These are phyloP conservation scores for Fusarium napiforme DNA, from an alignment of 2,329 filamentous ascomycete genomes.

Conservation along the genomic window DNA sequence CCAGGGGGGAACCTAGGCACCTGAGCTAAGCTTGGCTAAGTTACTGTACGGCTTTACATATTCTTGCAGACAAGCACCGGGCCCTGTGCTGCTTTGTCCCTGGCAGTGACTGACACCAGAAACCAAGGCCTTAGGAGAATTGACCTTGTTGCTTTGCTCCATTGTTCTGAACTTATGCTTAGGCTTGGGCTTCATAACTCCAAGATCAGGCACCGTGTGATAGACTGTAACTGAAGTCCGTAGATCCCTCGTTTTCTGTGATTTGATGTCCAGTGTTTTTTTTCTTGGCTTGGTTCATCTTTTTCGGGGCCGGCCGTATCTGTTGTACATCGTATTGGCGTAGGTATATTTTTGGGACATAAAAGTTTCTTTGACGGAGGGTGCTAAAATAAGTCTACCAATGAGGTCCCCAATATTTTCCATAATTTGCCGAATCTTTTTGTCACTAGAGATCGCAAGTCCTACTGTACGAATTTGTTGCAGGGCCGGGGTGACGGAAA, in stretches of 20 bases:
- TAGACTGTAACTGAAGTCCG: background rate
- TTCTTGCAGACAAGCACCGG: slow-evolving; percentile 39
- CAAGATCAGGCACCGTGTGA: slow-evolving; percentile 21
- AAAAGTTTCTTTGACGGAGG: background rate
- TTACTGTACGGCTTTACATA: slow-evolving; percentile 30
- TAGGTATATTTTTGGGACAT: slow-evolving; percentile 26
- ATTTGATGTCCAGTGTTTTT: slow-evolving; percentile 34
- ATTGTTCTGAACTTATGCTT: background rate
- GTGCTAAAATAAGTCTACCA: background rate
- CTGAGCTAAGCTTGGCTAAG: slow-evolving; percentile 33
- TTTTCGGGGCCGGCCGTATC: slow-evolving; percentile 35
- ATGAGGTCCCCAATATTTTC: no score
- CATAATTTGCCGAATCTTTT: background rate
- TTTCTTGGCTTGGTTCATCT: slow-evolving; percentile 28
- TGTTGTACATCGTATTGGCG: slow-evolving; percentile 15
- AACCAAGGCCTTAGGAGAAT: background rate
- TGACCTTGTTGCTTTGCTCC: background rate
- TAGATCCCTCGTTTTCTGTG: slow-evolving; percentile 32
- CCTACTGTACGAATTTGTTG: background rate
- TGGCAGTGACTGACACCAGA: slow-evolving; percentile 7
- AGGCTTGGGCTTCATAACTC: slow-evolving; percentile 1
- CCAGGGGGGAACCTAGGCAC: slow-evolving; percentile 32
- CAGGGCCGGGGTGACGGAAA: slow-evolving; percentile 20
- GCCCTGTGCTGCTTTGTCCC: slow-evolving; percentile 14
- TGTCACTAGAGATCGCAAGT: background rate